Evolutionary conservation across 2,329 filamentous ascomycete genomes (phyloP).

Genomic region (Triangularia verruculosa): DNA sequence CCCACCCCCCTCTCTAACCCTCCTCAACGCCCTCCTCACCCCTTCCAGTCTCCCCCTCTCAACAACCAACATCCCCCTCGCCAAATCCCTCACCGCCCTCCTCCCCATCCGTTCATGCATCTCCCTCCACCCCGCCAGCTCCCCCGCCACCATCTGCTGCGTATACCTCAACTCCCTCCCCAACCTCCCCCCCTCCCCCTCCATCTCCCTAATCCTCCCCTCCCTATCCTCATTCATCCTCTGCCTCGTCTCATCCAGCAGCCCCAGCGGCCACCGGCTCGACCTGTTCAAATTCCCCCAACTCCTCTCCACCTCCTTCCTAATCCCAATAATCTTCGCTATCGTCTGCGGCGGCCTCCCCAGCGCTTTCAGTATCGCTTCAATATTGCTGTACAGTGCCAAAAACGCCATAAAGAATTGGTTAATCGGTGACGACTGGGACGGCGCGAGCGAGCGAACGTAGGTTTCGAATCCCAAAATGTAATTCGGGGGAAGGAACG

Average conservation of each 20-base stretch:
- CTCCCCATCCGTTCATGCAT: conserved; percentile 76
- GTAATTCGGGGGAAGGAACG: conserved; percentile 67
- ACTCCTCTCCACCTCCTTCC: conserved; percentile 74
- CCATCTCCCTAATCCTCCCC: conserved; percentile 69
- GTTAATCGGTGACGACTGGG: conserved; percentile 69
- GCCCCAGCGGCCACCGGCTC: conserved; percentile 73
- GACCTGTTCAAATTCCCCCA: conserved; percentile 70
- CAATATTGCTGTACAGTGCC: conserved; percentile 78
- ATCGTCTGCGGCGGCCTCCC: conserved; percentile 77
- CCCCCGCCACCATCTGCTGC: conserved; percentile 86
- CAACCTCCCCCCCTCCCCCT: conserved; percentile 69
- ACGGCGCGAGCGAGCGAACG: conserved; percentile 60
- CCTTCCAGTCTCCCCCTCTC: conserved; percentile 78
- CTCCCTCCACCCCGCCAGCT: conserved; percentile 92
- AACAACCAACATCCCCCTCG: conserved; percentile 71
- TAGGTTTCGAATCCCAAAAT: conserved; percentile 70
- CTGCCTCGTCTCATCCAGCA: conserved; percentile 84
- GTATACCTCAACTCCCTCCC: conserved; percentile 83
- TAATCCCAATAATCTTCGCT: conserved; percentile 67
- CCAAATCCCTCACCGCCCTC: conserved; percentile 72
- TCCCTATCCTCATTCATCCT: conserved; percentile 81
- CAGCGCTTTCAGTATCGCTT: conserved; percentile 75
- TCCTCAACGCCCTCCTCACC: conserved; percentile 74
- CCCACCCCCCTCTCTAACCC: conserved; percentile 38
- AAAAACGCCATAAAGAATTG: conserved; percentile 73